phyloP scores from a whole-genome alignment of 331 rosid genomes.

The Cydonia oblonga region DNA sequence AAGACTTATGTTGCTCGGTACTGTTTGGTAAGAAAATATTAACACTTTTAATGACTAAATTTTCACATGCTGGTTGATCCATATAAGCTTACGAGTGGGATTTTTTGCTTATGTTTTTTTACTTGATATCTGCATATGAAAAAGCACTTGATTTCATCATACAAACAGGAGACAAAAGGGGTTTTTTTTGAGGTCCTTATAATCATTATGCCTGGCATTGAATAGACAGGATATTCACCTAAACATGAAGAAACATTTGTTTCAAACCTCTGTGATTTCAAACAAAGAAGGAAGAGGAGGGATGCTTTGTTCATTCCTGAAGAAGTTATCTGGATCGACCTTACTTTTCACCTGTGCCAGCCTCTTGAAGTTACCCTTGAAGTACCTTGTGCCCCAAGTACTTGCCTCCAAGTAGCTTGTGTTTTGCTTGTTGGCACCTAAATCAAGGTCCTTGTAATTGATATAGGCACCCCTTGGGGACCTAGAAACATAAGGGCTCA shows the following conservation, averaged over 20 bases:
- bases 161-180: not conserved
- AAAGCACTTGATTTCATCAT: not conserved
- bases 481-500: constrained; percentile 41
- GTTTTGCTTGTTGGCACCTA: constrained; percentile 29
- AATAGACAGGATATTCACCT: not conserved
- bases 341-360: constrained; percentile 22
- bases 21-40: not conserved
- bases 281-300: too few species aligned
- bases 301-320: constrained; percentile 28
- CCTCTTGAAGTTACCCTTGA: constrained; percentile 33
- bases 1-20: not conserved
- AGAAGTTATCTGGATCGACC: constrained; percentile 41
- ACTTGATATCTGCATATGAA: not conserved
- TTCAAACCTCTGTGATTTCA: too few species aligned
- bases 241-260: not conserved
- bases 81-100: not conserved
- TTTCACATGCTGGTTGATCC: not conserved
- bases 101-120: not conserved
- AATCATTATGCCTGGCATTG: too few species aligned
- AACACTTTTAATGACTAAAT: not conserved
- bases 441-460: constrained; percentile 49
- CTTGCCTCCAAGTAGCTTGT: constrained; percentile 28
- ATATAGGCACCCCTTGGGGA: constrained; percentile 46
- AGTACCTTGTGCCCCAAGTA: constrained; percentile 40
- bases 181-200: too few species aligned